These are phyloP conservation scores for Cladosporium sp. DNA, from an alignment of 2,329 filamentous ascomycete genomes.

Conservation along the genomic window DNA sequence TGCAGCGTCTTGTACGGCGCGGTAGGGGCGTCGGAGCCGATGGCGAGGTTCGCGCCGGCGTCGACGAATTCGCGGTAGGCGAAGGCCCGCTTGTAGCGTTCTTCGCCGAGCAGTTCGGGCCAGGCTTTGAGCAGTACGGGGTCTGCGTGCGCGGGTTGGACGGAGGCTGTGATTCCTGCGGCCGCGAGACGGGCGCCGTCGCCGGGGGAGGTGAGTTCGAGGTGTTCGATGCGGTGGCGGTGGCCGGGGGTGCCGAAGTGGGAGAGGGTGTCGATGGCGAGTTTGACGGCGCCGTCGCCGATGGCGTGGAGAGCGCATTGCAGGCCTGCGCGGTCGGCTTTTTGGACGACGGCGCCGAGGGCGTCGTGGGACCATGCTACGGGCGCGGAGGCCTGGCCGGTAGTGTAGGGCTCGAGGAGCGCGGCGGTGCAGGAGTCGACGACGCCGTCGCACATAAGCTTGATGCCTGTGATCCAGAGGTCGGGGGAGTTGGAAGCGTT, in stretches of 20 bases:
- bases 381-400: conserved; percentile 45
- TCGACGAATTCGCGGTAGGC: conserved; percentile 63
- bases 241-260: conserved; percentile 43
- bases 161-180: conserved; percentile 75
- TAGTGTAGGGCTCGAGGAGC: conserved; percentile 58
- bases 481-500: conserved; percentile 48
- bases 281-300: conserved; percentile 59
- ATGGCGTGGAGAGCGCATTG: conserved; percentile 68
- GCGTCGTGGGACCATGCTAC: conserved; percentile 58
- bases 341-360: conserved; percentile 55
- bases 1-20: conserved; percentile 56
- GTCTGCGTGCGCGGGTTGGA: conserved; percentile 91
- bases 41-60: conserved; percentile 55
- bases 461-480: conserved; percentile 60
- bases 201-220: conserved; percentile 58
- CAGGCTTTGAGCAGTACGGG: conserved; percentile 64
- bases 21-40: conserved; percentile 62
- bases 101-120: conserved; percentile 56
- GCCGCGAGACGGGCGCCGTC: conserved; percentile 59
- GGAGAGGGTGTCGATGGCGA: conserved; percentile 59
- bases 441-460: conserved; percentile 65
- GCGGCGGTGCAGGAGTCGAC: conserved; percentile 66
- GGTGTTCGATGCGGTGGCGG: conserved; percentile 65
- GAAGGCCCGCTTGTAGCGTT: conserved; percentile 60
- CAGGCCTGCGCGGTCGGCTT: conserved; percentile 55